These are phyloP conservation scores for Microglena sp. DNA, from an alignment of 139 green algal species.

Conservation along the genomic window DNA sequence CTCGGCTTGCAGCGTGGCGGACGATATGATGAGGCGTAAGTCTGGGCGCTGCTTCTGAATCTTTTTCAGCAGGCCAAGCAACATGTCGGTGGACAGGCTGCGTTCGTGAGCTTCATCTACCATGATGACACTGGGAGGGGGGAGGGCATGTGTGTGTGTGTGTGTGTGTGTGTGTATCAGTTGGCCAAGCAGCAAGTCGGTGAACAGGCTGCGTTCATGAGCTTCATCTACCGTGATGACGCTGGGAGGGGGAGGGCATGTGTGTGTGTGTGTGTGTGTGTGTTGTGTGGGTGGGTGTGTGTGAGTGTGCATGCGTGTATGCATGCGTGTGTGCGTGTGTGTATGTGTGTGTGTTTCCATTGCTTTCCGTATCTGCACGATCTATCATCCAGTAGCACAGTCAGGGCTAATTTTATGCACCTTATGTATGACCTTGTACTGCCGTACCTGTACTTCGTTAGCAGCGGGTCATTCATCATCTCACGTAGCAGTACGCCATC, in stretches of 20 bases:
- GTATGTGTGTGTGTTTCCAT: neutral
- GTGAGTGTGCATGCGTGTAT: too few relatives aligned
- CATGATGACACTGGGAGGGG: constrained; percentile 87
- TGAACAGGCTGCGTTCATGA: constrained; percentile 75
- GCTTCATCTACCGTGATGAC: constrained; percentile 88
- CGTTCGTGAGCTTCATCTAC: constrained; percentile 92
- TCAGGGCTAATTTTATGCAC: neutral
- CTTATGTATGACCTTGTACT: neutral
- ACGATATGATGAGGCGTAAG: constrained; percentile 77
- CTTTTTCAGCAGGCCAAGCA: constrained; percentile 86
- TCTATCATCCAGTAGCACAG: neutral
- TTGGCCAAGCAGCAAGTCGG: constrained; percentile 79
- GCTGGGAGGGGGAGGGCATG: constrained; percentile 23
- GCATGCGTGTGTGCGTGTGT: too few relatives aligned
- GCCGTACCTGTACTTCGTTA: constrained; percentile 55
- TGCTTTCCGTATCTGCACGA: neutral
- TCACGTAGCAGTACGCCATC: constrained; percentile 84
- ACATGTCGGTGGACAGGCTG: constrained; percentile 71
- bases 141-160: constrained; percentile 12
- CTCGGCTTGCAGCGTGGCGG: constrained; percentile 72
- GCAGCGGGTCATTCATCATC: constrained; percentile 78
- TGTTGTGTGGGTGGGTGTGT: too few relatives aligned
- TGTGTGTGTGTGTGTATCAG: constrained; percentile 35
- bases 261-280: too few relatives aligned
- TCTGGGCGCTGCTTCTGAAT: constrained; percentile 69